Percentiles rank a stretch among this genome's conserved stretches.
These are phyloP conservation scores for Heliosperma pusillum DNA, from an alignment of 148 eudicot genomes.

Conservation along the genomic window DNA sequence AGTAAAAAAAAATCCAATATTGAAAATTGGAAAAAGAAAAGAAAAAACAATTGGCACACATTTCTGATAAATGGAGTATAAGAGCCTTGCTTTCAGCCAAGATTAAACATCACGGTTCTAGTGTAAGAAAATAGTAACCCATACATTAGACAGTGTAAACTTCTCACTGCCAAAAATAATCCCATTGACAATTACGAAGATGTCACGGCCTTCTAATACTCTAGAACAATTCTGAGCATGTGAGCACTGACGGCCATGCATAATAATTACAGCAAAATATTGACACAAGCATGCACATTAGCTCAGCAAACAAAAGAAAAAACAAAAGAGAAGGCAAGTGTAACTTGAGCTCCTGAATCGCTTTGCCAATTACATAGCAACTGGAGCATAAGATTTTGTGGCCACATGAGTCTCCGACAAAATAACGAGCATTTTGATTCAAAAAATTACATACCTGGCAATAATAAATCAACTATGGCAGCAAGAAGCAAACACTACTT, in stretches of 20 bases:
- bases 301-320: neutral
- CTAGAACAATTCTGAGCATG: neutral
- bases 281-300: neutral
- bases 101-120: neutral
- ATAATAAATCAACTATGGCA: neutral
- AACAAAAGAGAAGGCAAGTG: neutral
- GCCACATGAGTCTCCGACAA: slow-evolving; percentile 8
- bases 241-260: neutral
- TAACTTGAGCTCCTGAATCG: neutral
- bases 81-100: neutral
- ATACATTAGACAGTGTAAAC: neutral
- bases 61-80: neutral
- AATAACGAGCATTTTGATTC: neutral
- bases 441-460: neutral
- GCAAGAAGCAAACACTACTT: neutral
- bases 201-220: neutral
- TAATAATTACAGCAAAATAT: neutral
- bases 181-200: neutral
- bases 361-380: neutral
- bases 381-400: neutral
- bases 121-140: neutral
- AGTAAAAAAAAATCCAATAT: too few species aligned
- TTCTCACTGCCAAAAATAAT: neutral
- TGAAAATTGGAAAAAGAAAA: too few species aligned
- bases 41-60: neutral